Evolutionary conservation across 1,284 basidiomycete genomes (phyloP), one percentile per base, ranked within the genome.

Genomic region (Tilletia caries): DNA sequence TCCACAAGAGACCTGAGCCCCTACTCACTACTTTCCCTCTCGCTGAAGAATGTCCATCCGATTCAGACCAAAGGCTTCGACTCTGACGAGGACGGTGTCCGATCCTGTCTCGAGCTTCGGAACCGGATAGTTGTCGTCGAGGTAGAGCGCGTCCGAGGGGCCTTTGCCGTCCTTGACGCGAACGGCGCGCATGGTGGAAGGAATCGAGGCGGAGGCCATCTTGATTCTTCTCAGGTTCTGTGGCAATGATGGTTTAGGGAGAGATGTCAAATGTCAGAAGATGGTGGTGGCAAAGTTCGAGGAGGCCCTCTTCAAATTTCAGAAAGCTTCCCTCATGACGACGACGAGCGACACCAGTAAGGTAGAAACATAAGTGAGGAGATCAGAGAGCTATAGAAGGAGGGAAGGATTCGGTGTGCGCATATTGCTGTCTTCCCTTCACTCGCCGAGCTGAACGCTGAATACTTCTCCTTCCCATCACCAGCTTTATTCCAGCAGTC

Each of bases 131-230:
- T 78, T 71, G 74, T 92, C 88, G 3, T 92, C 93, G 50, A 95
- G 84, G 83, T 92, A 91, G 33, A 97, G 86, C 76, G 89, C 89
- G 65, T 91, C 90, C 27, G 89, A 86, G 1, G 91, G 89, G 0
- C 93, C 93, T 73, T 89, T 89, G 23, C 87, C 90, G 80, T 90
- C 88, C 85, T 91, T 92, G 83, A 96, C 87, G 48, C 93, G 86
- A 64, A 96, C 86, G 34, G 92, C 92, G 70, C 88, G 89, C 93
- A 95, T 96, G 58, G 76, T 82, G 1, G 76, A 71, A 27, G 79
- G 79, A 15, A 79, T 32, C 27, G 72, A 48, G 3, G 73, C 68
- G 71, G 37, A 41, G 37, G 10, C 15, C 37, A 41, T 41, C 8
- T 41, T 41, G 10, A 15, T 15, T 10, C 10, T 10, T 1, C 15